phyloP scores from a whole-genome alignment of 2,329 filamentous ascomycete genomes.

The Xylariales sp. region DNA sequence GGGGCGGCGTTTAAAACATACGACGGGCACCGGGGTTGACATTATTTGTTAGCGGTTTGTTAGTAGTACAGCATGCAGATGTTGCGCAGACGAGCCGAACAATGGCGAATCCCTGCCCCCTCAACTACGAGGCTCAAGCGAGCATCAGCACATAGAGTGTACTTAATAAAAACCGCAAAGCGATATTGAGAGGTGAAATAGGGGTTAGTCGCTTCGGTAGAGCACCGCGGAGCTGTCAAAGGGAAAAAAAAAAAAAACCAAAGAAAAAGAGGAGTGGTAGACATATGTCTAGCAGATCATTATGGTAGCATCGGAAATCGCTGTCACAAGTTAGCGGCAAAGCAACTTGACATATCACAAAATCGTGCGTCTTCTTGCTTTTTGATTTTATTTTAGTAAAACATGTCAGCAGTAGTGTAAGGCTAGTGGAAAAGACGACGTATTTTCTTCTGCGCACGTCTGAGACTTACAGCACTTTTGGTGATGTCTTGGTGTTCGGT shows the following conservation, averaged over 20 bases:
- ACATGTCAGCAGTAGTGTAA: neutral
- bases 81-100: neutral
- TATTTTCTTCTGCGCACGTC: neutral
- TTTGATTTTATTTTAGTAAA: neutral
- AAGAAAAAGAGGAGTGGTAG: neutral
- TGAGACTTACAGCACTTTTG: neutral
- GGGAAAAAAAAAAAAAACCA: no score
- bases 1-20: neutral
- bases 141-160: neutral
- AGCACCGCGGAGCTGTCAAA: neutral
- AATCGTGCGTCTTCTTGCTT: neutral
- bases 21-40: neutral
- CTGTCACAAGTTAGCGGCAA: neutral
- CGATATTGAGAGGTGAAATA: neutral
- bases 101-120: neutral
- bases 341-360: conserved; percentile 13
- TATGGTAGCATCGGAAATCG: neutral
- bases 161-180: neutral
- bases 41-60: neutral
- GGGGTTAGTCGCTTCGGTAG: conserved; percentile 1
- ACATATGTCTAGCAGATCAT: neutral
- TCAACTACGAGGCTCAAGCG: no score
- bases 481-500: conserved; percentile 10
- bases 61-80: conserved; percentile 4
- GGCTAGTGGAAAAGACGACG: neutral